Evolutionary conservation across 2,329 filamentous ascomycete species (phyloP).

Genomic region (Rutstroemia sydowiana): DNA sequence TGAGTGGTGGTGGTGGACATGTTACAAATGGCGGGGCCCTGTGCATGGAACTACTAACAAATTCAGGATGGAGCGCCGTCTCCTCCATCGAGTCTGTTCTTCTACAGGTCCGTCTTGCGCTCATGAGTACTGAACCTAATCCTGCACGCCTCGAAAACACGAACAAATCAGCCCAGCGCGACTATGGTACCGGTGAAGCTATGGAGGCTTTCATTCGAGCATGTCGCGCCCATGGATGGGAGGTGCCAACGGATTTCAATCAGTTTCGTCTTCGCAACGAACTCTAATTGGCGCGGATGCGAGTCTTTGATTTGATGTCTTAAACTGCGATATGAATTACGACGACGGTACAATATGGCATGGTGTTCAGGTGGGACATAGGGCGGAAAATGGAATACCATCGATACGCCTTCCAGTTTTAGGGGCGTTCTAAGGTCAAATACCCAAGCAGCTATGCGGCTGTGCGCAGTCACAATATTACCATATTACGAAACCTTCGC

Average conservation of each 20-base stretch:
- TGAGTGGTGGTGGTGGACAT: conserved; percentile 71
- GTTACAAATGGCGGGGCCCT: conserved; percentile 79
- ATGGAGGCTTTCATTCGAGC: conserved; percentile 65
- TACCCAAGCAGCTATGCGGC: too few species aligned
- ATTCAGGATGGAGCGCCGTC: conserved; percentile 70
- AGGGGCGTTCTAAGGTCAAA: too few species aligned
- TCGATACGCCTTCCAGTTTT: too few species aligned
- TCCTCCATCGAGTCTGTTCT: conserved; percentile 72
- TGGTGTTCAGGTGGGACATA: too few species aligned
- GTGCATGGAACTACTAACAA: conserved; percentile 78
- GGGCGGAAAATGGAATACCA: too few species aligned
- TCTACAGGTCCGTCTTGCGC: conserved; percentile 71
- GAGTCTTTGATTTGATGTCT: too few species aligned
- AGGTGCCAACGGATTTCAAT: conserved; percentile 54
- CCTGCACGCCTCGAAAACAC: conserved; percentile 59
- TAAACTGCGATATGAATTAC: too few species aligned
- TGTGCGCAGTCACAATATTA: too few species aligned
- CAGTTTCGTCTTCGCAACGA: conserved; percentile 15
- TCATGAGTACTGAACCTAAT: conserved; percentile 58
- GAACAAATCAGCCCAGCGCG: conserved; percentile 19
- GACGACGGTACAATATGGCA: too few species aligned
- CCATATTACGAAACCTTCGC: too few species aligned
- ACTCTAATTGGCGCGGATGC: not conserved
- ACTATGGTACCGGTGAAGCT: conserved; percentile 66
- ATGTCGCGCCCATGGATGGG: conserved; percentile 65